These are phyloP conservation scores for Suhomyces anneliseae DNA, from an alignment of 1,139 yeast genomes.

Conservation along the genomic window DNA sequence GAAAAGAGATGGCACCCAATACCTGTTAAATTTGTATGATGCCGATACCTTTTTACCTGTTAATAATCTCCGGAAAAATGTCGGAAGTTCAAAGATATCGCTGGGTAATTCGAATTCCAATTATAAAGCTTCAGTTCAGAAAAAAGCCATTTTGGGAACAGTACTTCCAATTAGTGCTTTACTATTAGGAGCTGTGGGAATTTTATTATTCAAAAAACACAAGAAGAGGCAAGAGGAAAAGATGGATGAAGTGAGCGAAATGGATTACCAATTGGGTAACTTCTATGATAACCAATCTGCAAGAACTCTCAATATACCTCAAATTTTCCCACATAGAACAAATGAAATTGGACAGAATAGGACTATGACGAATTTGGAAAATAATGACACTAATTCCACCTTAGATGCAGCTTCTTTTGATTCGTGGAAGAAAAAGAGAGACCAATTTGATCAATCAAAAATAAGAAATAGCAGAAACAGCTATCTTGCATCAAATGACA, in stretches of 20 bases:
- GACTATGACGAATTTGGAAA: conserved; percentile 7
- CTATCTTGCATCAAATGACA: conserved; percentile 33
- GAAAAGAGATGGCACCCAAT: conserved; percentile 17
- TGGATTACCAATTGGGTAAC: conserved; percentile 39
- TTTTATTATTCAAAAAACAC: conserved; percentile 23
- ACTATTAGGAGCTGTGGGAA: conserved; percentile 19
- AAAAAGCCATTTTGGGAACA: conserved; percentile 38
- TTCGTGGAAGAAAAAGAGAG: conserved; percentile 55
- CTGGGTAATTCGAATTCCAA: not conserved
- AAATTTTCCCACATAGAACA: conserved; percentile 2
- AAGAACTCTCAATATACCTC: conserved; percentile 5
- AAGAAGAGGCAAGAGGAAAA: conserved; percentile 14
- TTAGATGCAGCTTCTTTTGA: conserved; percentile 31
- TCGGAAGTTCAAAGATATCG: not conserved
- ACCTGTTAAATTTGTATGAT: conserved; percentile 29
- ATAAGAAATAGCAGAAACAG: conserved; percentile 20
- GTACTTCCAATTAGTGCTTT: conserved; percentile 33
- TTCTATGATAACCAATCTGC: conserved; percentile 19
- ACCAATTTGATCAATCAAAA: conserved; percentile 41
- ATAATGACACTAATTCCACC: conserved; percentile 45
- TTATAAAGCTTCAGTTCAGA: conserved; percentile 15
- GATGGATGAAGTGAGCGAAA: conserved; percentile 25
- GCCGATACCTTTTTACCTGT: conserved; percentile 23
- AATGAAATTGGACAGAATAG: not conserved
- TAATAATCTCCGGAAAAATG: conserved; percentile 19